Evolutionary conservation across 1,139 yeast genomes (phyloP).

Genomic region (Zygosaccharomyces pseudobailii): DNA sequence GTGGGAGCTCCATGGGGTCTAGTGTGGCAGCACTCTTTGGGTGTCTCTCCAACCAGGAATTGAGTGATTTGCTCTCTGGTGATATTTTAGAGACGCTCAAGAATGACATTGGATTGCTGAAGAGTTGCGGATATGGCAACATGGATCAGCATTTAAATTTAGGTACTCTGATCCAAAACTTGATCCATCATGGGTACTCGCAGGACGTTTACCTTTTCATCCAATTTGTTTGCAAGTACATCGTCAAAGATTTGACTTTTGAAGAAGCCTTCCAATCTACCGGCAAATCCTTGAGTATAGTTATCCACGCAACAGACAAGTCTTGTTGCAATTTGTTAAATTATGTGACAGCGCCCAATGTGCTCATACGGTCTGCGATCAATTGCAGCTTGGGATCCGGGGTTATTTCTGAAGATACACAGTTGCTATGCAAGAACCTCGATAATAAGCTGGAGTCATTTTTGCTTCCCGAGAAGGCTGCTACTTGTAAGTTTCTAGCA

Average conservation of each 20-base stretch:
- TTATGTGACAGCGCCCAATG: slow-evolving; percentile 92
- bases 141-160: slow-evolving; percentile 58
- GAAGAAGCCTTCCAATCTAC: slow-evolving; percentile 90
- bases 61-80: slow-evolving; percentile 28
- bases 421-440: slow-evolving; percentile 65
- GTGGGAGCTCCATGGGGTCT: slow-evolving; percentile 95
- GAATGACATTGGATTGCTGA: slow-evolving; percentile 35
- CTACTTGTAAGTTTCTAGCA: slow-evolving; percentile 36
- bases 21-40: slow-evolving; percentile 85
- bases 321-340: slow-evolving; percentile 71
- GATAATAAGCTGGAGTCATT: slow-evolving; percentile 50
- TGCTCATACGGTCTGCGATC: slow-evolving; percentile 75
- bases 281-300: slow-evolving; percentile 76
- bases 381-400: slow-evolving; percentile 62
- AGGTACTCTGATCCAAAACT: slow-evolving; percentile 64
- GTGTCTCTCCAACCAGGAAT: slow-evolving; percentile 45
- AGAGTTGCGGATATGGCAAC: slow-evolving; percentile 49
- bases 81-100: slow-evolving; percentile 39
- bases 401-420: slow-evolving; percentile 55
- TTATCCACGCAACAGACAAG: slow-evolving; percentile 78
- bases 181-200: slow-evolving; percentile 70
- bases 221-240: slow-evolving; percentile 62
- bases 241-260: slow-evolving; percentile 82
- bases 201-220: slow-evolving; percentile 77
- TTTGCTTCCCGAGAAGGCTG: slow-evolving; percentile 23